Evolutionary conservation across 2,329 filamentous ascomycete genomes (phyloP).

Genomic region (Arthrobotrys megalospora): DNA sequence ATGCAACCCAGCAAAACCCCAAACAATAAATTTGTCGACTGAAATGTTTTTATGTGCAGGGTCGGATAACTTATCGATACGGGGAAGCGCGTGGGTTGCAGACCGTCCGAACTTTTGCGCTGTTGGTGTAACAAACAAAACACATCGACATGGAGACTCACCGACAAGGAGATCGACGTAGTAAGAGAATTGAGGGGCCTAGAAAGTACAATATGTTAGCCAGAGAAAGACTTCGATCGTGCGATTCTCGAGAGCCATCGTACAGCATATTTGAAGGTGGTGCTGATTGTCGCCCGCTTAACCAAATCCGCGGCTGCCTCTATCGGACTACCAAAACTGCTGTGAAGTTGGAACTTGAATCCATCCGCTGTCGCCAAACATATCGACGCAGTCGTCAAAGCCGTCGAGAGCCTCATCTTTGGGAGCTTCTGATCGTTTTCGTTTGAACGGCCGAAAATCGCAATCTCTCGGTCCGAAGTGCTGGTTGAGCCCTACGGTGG

Average conservation of each 20-base stretch:
- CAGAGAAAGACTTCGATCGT: neutral
- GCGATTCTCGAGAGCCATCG: slow-evolving; percentile 12
- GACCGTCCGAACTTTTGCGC: slow-evolving; percentile 10
- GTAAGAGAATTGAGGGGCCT: slow-evolving; percentile 60
- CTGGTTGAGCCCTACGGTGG: slow-evolving; percentile 31
- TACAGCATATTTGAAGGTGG: slow-evolving; percentile 59
- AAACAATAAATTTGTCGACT: neutral
- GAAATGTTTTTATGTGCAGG: neutral
- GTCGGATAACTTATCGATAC: slow-evolving; percentile 29
- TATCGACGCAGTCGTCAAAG: slow-evolving; percentile 47
- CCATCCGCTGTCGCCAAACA: slow-evolving; percentile 58
- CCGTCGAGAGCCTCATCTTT: slow-evolving; percentile 51
- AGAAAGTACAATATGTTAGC: slow-evolving; percentile 19
- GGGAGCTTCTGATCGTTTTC: slow-evolving; percentile 6
- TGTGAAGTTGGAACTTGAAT: slow-evolving; percentile 53
- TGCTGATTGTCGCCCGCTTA: slow-evolving; percentile 54
- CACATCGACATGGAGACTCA: slow-evolving; percentile 24
- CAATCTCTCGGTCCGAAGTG: slow-evolving; percentile 43
- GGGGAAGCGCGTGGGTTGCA: neutral
- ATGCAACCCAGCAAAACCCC: neutral
- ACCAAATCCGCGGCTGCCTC: slow-evolving; percentile 28
- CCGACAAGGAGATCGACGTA: slow-evolving; percentile 59
- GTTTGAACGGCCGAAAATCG: slow-evolving; percentile 31
- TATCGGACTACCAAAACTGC: slow-evolving; percentile 25
- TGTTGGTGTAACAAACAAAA: slow-evolving; percentile 46